Conservation (phyloP, 2,329 filamentous ascomycete species). For the Cercospora sojina region DNA sequence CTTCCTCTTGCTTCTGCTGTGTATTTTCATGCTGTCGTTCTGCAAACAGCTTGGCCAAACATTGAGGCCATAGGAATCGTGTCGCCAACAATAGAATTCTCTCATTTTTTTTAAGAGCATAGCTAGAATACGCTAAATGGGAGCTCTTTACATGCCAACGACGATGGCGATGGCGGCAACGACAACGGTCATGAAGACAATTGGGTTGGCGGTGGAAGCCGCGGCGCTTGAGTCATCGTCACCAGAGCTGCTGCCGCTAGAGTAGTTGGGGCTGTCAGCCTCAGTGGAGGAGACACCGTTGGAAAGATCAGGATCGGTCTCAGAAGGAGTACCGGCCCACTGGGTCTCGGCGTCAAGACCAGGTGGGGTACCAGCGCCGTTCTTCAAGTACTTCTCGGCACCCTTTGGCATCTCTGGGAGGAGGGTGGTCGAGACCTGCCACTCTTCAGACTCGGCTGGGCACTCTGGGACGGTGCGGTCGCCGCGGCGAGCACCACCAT, state of each 20-base stretch:
- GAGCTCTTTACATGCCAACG: slow-evolving; percentile 7
- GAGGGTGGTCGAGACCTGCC: slow-evolving; percentile 52
- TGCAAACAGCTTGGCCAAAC: neutral
- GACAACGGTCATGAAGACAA: slow-evolving; percentile 13
- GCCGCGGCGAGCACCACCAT: slow-evolving; percentile 60
- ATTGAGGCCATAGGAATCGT: neutral
- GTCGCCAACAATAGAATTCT: neutral
- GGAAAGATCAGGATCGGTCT: slow-evolving; percentile 46
- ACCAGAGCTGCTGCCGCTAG: slow-evolving; percentile 29
- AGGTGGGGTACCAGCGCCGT: slow-evolving; percentile 57
- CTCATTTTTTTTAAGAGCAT: neutral
- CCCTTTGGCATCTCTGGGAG: slow-evolving; percentile 58
- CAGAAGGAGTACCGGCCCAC: slow-evolving; percentile 51
- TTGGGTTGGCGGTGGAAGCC: slow-evolving; percentile 32
- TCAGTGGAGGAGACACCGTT: slow-evolving; percentile 29
- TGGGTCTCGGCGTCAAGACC: slow-evolving; percentile 53
- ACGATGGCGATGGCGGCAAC: slow-evolving; percentile 2
- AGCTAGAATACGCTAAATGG: neutral
- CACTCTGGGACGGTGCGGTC: slow-evolving; percentile 50
- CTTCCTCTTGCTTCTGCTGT: neutral
- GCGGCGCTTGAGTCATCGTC: slow-evolving; percentile 25
- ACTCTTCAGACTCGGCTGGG: slow-evolving; percentile 55
- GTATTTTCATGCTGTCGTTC: neutral
- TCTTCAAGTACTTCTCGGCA: slow-evolving; percentile 56
- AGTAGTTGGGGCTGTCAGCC: slow-evolving; percentile 24